Percentiles rank a stretch among this genome's conserved stretches.
phyloP scores from a whole-genome alignment of 1,139 yeast species.

The Saccharomycopsis crataegensis region DNA sequence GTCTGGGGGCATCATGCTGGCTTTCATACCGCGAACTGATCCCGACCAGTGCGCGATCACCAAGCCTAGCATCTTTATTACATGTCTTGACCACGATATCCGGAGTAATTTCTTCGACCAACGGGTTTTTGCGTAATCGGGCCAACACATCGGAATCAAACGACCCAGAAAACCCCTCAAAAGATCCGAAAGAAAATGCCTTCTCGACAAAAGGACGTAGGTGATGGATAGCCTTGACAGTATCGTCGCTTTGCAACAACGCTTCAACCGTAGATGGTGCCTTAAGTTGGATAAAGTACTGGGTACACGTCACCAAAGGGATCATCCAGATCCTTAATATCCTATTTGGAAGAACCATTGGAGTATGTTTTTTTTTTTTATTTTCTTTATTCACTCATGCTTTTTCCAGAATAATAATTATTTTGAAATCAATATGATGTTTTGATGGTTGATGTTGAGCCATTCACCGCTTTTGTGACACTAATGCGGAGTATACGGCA shows the following conservation, averaged over 20 bases:
- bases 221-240: constrained; percentile 26
- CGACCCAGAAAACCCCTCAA: constrained; percentile 57
- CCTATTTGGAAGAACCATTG: neutral
- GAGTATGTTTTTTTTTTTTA: neutral
- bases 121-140: constrained; percentile 38
- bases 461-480: too few species aligned
- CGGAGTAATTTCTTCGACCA: constrained; percentile 52
- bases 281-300: constrained; percentile 33
- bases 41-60: constrained; percentile 18
- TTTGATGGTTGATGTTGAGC: too few species aligned
- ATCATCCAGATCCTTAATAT: neutral
- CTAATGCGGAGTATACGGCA: too few species aligned
- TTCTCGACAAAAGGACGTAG: constrained; percentile 39
- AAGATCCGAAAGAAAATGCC: constrained; percentile 50
- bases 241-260: constrained; percentile 34
- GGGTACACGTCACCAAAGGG: constrained; percentile 14
- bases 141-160: constrained; percentile 43
- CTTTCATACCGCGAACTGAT: constrained; percentile 20
- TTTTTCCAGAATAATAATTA: too few species aligned
- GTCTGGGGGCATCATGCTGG: constrained; percentile 57
- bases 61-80: too few species aligned
- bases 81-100: constrained; percentile 48
- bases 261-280: constrained; percentile 34
- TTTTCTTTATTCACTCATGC: too few species aligned
- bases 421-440: too few species aligned